These are phyloP conservation scores for Dactylonectria macrodidyma DNA, from an alignment of 2,329 filamentous ascomycete species.

Conservation along the genomic window DNA sequence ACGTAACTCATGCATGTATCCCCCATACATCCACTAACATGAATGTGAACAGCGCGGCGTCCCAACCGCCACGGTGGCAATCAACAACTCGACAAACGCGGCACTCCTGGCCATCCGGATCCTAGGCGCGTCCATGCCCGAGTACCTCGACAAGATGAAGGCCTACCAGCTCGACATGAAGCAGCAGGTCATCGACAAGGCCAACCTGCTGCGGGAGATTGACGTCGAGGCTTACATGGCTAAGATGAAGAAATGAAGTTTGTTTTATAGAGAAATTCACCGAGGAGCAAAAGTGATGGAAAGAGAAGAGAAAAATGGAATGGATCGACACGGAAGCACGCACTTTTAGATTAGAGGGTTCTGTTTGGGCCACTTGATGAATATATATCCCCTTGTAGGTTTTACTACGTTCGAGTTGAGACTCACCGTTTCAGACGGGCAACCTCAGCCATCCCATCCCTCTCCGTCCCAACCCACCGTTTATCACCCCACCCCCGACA, in stretches of 20 bases:
- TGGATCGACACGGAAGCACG: conserved; percentile 8
- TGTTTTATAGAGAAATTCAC: too few species aligned
- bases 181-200: conserved; percentile 24
- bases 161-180: conserved; percentile 22
- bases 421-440: neutral
- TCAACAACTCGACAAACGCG: conserved; percentile 86
- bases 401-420: neutral
- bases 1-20: conserved; percentile 45
- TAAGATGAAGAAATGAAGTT: conserved; percentile 23
- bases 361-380: conserved; percentile 6
- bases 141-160: conserved; percentile 68
- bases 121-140: conserved; percentile 70
- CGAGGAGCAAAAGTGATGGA: too few species aligned
- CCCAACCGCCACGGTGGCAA: conserved; percentile 82
- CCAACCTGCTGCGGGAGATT: conserved; percentile 11
- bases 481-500: neutral
- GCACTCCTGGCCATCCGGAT: conserved; percentile 80
- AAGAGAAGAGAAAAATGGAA: neutral
- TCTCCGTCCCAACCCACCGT: neutral
- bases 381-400: neutral
- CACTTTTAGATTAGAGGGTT: conserved; percentile 12
- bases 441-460: neutral
- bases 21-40: conserved; percentile 1
- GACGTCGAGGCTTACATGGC: conserved; percentile 18
- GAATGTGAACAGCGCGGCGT: conserved; percentile 65